Evolutionary conservation across 1,284 basidiomycete species (phyloP), one percentile per base, ranked within the genome.

Genomic region (Papiliotrema nemorosa): DNA sequence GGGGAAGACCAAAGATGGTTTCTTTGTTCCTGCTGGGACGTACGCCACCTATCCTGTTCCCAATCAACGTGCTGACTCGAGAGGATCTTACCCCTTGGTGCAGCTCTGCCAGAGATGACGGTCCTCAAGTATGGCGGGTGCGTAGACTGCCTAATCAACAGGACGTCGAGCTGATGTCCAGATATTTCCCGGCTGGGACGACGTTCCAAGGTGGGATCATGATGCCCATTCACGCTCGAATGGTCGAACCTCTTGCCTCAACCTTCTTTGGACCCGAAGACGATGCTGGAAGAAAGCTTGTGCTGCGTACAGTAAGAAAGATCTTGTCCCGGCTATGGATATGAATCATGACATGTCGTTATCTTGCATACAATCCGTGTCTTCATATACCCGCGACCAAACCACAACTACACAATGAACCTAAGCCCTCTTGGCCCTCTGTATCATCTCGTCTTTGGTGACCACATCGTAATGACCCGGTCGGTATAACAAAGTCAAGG

Each of bases 381-480:
- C n/a, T n/a, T n/a, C n/a, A n/a, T n/a, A n/a, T n/a, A n/a, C n/a
- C n/a, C n/a, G n/a, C n/a, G n/a, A n/a, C n/a, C n/a, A n/a, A n/a
- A n/a, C n/a, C n/a, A n/a, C n/a, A n/a, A n/a, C n/a, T n/a, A n/a
- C n/a, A n/a, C n/a, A n/a, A n/a, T n/a, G n/a, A n/a, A n/a, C n/a
- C n/a, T n/a, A n/a, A n/a, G n/a, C n/a, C n/a, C 13, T 3, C 20
- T 3, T 25, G 14, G 7, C 26, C 3, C 27, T 20, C 26, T 36
- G 35, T 34, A 39, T 27, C 46, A 31, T 37, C 21, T 1, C 58
- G 40, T 73, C 71, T 46, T 72, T 71, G 3, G 69, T 67, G 0
- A 87, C 73, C 41, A 87, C 83, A 72, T 88, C 86, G 69, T 85
- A 88, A 68, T 88, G 86, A 6, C 86, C 86, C 18, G 86, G 86